phyloP scores from a whole-genome alignment of 352 stramenopile species.

The Phytophthora fragariaefolia region DNA sequence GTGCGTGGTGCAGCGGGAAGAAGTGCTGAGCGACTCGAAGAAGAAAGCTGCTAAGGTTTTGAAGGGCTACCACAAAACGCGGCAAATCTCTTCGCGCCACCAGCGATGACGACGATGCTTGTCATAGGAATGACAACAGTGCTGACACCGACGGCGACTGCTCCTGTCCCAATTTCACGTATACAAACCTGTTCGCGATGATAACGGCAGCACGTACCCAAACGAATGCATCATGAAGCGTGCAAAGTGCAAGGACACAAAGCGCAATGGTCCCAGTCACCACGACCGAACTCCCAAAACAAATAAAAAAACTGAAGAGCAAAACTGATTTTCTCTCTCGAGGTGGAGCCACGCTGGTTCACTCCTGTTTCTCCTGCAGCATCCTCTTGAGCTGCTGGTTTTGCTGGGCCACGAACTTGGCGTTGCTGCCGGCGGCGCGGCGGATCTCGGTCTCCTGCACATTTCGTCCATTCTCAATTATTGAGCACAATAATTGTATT shows the following conservation, averaged over 20 bases:
- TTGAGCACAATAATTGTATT: too few relatives aligned
- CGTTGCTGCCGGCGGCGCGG: conserved; percentile 49
- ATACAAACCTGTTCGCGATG: conserved; percentile 3
- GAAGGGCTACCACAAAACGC: too few relatives aligned
- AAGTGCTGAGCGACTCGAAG: neutral
- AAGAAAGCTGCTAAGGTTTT: neutral
- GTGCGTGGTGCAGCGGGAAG: neutral
- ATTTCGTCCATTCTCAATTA: too few relatives aligned
- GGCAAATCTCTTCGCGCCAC: too few relatives aligned
- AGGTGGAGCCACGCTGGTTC: too few relatives aligned
- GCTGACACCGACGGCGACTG: neutral
- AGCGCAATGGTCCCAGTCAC: too few relatives aligned
- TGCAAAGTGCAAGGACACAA: conserved; percentile 10
- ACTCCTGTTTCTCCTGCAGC: conserved; percentile 49
- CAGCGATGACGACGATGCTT: too few relatives aligned
- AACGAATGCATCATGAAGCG: conserved; percentile 18
- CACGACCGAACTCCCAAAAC: too few relatives aligned
- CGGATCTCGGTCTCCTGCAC: conserved; percentile 74
- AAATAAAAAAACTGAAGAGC: too few relatives aligned
- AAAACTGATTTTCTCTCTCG: too few relatives aligned
- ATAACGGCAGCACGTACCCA: conserved; percentile 6
- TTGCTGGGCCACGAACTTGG: conserved; percentile 65
- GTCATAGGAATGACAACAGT: neutral
- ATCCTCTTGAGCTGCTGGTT: conserved; percentile 71
- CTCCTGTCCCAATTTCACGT: conserved; percentile 8